These are phyloP conservation scores for Kwoniella bestiolae DNA, from an alignment of 768 basidiomycete species.

Conservation along the genomic window DNA sequence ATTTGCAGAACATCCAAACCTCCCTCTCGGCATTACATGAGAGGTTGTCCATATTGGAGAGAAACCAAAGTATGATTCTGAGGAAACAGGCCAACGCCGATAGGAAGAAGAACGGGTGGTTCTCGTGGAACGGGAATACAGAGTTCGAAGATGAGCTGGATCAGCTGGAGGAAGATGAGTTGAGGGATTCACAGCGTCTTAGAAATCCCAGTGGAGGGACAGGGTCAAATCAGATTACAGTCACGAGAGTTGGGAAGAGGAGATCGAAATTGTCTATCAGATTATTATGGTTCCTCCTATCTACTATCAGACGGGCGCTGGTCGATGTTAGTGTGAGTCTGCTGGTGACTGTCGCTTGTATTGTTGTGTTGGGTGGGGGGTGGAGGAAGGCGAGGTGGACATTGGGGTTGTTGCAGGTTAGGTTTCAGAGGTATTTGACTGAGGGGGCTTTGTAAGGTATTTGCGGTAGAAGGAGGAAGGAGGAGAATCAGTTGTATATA, in stretches of 20 bases:
- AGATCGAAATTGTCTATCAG: constrained; percentile 27
- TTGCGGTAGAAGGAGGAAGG: background rate
- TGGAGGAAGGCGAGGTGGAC: constrained; percentile 35
- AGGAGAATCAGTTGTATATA: background rate
- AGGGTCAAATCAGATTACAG: constrained; percentile 2
- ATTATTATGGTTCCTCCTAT: constrained; percentile 38
- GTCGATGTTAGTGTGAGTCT: constrained; percentile 45
- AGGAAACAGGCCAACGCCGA: constrained; percentile 23
- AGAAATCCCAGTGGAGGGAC: background rate
- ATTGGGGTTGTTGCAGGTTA: constrained; percentile 24
- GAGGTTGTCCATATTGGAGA: constrained; percentile 46
- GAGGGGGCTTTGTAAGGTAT: background rate
- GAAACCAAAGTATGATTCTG: constrained; percentile 46
- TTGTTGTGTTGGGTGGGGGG: constrained; percentile 36
- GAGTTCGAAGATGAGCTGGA: constrained; percentile 44
- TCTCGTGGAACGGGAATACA: constrained; percentile 40
- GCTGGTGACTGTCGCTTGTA: constrained; percentile 35
- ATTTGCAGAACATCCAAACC: constrained; percentile 52
- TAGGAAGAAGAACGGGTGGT: constrained; percentile 32
- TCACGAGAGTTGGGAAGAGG: constrained; percentile 8
- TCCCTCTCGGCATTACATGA: constrained; percentile 52
- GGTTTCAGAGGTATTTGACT: constrained; percentile 18
- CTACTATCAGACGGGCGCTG: constrained; percentile 37
- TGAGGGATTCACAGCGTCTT: background rate
- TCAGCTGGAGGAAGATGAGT: constrained; percentile 36